Conservation (phyloP, 164 flowering plant genomes). For the Vitis vinifera region DNA sequence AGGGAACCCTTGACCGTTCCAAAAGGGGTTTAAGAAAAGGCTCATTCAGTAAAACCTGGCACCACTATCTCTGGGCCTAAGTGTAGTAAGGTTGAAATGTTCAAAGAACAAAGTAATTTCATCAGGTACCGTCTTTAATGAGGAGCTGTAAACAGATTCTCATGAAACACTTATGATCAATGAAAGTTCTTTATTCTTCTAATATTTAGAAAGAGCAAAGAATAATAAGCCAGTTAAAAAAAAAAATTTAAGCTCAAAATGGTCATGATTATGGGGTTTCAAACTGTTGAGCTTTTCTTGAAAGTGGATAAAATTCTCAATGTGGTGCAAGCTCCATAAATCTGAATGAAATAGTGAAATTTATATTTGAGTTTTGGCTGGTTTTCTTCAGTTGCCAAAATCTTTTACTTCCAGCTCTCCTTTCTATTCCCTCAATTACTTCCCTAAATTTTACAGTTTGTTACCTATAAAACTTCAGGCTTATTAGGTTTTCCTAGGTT, state of each 20-base stretch:
- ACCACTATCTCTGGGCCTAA: too few species aligned
- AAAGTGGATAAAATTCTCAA: not conserved
- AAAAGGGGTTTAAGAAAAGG: too few species aligned
- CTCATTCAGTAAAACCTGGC: too few species aligned
- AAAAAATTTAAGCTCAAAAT: not conserved
- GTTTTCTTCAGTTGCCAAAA: not conserved
- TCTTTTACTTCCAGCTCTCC: not conserved
- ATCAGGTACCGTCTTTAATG: too few species aligned
- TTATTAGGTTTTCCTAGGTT: not conserved
- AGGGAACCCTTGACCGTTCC: too few species aligned
- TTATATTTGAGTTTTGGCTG: too few species aligned
- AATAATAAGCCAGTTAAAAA: not conserved
- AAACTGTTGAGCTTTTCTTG: not conserved
- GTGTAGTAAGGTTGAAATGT: too few species aligned
- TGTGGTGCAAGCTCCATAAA: not conserved
- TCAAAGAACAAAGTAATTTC: too few species aligned
- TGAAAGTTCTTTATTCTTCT: not conserved
- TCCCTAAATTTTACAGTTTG: not conserved
- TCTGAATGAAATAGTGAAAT: not conserved
- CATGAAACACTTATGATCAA: not conserved
- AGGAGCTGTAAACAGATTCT: not conserved
- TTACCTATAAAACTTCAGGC: not conserved
- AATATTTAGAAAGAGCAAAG: not conserved
- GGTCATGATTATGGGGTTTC: not conserved
- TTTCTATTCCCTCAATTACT: not conserved